phyloP scores from a whole-genome alignment of 108 stramenopile species.

The Cylindrotheca closterium region DNA sequence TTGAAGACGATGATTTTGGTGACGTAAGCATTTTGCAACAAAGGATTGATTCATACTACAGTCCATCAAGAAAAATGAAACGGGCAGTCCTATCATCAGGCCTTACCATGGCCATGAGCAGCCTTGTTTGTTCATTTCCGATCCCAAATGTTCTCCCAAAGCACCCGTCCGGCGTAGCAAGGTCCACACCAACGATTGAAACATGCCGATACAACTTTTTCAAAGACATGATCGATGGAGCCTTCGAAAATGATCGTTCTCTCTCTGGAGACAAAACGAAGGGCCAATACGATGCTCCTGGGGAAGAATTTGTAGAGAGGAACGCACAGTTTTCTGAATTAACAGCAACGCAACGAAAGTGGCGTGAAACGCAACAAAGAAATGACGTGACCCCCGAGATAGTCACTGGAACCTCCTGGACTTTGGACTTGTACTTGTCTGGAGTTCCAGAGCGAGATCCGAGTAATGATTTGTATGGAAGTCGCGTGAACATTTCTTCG shows the following conservation, averaged over 20 bases:
- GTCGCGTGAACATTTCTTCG: slow-evolving; percentile 61
- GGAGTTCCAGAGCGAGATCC: slow-evolving; percentile 79
- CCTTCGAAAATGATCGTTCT: slow-evolving; percentile 66
- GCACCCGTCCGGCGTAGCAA: no score
- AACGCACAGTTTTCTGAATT: slow-evolving; percentile 9
- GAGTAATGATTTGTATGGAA: slow-evolving; percentile 70
- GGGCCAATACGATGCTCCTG: slow-evolving; percentile 50
- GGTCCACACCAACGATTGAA: no score
- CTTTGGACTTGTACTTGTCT: slow-evolving; percentile 56
- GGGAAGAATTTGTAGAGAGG: slow-evolving; percentile 25
- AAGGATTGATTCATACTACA: no score
- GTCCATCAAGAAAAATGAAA: no score
- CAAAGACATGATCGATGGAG: slow-evolving; percentile 59
- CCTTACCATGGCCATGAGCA: no score
- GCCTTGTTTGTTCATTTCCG: no score
- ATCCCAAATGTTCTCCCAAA: no score
- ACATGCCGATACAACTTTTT: slow-evolving; percentile 50
- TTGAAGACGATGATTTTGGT: no score
- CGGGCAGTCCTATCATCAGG: no score
- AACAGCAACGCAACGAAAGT: slow-evolving; percentile 67
- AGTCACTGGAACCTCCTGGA: slow-evolving; percentile 33
- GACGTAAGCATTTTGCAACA: no score
- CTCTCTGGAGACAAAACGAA: slow-evolving; percentile 47
- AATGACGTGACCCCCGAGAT: slow-evolving; percentile 34
- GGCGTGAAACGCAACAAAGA: slow-evolving; percentile 50